Conservation (phyloP, 495 filamentous ascomycete genomes). For the Xylaria bambusicola region DNA sequence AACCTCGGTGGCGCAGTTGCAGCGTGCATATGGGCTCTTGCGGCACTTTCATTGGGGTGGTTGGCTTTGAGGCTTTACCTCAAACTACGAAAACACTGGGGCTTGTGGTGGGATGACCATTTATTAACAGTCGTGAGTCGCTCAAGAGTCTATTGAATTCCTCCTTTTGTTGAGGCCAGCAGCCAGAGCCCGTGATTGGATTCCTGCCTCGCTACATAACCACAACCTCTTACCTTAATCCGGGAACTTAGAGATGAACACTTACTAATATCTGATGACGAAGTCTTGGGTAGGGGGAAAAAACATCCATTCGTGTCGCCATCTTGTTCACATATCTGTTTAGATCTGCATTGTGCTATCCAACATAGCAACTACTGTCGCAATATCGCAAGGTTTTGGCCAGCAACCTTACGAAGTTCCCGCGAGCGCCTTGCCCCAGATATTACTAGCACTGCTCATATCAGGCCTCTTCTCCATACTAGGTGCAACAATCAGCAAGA, state of each 20-base stretch:
- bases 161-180: not conserved
- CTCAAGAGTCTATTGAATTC: not conserved
- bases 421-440: constrained; percentile 3
- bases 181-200: not conserved
- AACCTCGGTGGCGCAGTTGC: constrained; percentile 5
- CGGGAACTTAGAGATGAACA: not conserved
- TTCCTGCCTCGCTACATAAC: too few relatives aligned
- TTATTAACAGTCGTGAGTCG: constrained; percentile 6
- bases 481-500: constrained; percentile 38
- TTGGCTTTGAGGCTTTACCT: constrained; percentile 35
- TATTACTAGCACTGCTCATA: constrained; percentile 21
- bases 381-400: constrained; percentile 28
- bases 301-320: not conserved
- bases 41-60: constrained; percentile 6
- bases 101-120: constrained; percentile 37
- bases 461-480: constrained; percentile 22
- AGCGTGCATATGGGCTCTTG: constrained; percentile 9
- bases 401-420: constrained; percentile 20
- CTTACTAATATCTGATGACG: not conserved
- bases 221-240: too few relatives aligned
- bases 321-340: not conserved
- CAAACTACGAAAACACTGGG: constrained; percentile 27
- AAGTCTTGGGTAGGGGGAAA: constrained; percentile 3
- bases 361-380: constrained; percentile 11
- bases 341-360: constrained; percentile 27